These are phyloP conservation scores for Aspergillus ellipticus DNA, from an alignment of 495 filamentous ascomycete species.

Conservation along the genomic window DNA sequence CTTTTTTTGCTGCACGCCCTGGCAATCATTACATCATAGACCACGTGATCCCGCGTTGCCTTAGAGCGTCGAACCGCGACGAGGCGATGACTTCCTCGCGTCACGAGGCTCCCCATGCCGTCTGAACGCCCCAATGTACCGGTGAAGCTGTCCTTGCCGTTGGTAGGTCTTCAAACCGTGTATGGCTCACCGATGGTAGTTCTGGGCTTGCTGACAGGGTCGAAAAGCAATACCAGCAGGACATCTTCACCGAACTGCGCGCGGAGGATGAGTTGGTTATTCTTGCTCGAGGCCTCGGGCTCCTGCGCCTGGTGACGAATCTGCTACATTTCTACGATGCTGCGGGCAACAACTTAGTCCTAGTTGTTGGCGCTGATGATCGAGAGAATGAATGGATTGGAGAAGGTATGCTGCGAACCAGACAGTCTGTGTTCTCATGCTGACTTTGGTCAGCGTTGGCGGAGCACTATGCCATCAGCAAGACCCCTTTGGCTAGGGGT, in stretches of 20 bases:
- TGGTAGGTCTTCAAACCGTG: slow-evolving; percentile 51
- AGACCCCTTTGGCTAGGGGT: slow-evolving; percentile 71
- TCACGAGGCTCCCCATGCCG: slow-evolving; percentile 48
- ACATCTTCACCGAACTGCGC: slow-evolving; percentile 86
- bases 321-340: slow-evolving; percentile 95
- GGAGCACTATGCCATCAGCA: slow-evolving; percentile 86
- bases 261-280: slow-evolving; percentile 90
- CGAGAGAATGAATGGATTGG: slow-evolving; percentile 93
- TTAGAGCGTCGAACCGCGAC: slow-evolving; percentile 16
- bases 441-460: slow-evolving; percentile 59
- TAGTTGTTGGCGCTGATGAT: slow-evolving; percentile 88
- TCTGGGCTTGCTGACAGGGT: slow-evolving; percentile 12
- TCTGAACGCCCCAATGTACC: slow-evolving; percentile 57
- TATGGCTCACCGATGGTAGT: not conserved
- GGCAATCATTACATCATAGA: slow-evolving; percentile 29
- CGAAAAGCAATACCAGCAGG: slow-evolving; percentile 73
- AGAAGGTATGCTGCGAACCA: slow-evolving; percentile 51
- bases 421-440: not conserved
- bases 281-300: slow-evolving; percentile 84
- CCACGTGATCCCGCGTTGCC: slow-evolving; percentile 33
- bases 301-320: slow-evolving; percentile 86
- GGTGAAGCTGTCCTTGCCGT: slow-evolving; percentile 88
- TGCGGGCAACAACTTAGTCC: slow-evolving; percentile 84
- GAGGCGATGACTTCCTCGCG: slow-evolving; percentile 17
- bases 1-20: not conserved